These are phyloP conservation scores for Trichosporon sp. DNA, from an alignment of 1,284 basidiomycete genomes.

Conservation along the genomic window DNA sequence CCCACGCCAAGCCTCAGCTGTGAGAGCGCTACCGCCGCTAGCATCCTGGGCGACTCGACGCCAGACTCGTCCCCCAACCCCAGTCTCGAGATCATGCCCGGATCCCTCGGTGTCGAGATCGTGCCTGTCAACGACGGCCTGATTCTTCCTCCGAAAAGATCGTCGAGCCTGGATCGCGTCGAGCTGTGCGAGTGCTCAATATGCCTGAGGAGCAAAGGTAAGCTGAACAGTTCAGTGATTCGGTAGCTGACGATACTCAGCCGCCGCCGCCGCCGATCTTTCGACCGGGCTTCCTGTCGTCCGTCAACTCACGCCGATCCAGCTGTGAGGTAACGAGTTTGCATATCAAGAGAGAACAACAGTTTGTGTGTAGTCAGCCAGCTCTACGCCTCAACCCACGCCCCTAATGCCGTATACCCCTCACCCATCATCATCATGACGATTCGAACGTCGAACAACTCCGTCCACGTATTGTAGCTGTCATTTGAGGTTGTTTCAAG, in stretches of 20 bases:
- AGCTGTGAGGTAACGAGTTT: neutral
- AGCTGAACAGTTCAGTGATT: neutral
- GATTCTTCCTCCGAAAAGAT: neutral
- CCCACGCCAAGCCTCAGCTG: constrained; percentile 4
- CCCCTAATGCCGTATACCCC: neutral
- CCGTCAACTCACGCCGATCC: neutral
- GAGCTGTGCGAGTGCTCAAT: constrained; percentile 9
- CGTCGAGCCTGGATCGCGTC: neutral
- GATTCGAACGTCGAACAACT: neutral
- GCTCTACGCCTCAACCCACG: neutral
- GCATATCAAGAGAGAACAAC: constrained; percentile 20
- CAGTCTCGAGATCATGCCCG: constrained; percentile 7
- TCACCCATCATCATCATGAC: neutral
- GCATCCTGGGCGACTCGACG: constrained; percentile 11
- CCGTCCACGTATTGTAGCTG: neutral
- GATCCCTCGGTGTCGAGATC: constrained; percentile 1
- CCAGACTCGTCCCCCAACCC: neutral
- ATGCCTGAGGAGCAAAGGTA: constrained; percentile 1
- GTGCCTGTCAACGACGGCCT: neutral
- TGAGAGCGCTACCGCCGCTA: constrained; percentile 15
- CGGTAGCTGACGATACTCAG: neutral
- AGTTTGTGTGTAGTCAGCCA: constrained; percentile 18
- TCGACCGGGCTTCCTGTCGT: neutral
- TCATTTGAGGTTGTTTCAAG: neutral
- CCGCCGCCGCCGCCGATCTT: neutral